Conservation (phyloP, 2,329 filamentous ascomycete species). For the Aureobasidium sp. region DNA sequence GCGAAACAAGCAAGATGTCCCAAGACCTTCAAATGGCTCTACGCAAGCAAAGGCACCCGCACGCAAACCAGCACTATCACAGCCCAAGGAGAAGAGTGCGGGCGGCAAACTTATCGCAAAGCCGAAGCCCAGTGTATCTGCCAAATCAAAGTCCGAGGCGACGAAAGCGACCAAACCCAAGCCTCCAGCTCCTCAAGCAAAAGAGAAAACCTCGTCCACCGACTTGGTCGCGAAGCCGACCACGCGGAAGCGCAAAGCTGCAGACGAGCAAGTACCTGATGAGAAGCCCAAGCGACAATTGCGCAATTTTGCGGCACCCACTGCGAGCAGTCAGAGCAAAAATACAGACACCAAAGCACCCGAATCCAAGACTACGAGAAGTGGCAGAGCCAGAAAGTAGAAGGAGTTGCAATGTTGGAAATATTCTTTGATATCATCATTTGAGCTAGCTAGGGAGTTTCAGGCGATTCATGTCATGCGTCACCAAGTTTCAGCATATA, state of each 20-base stretch:
- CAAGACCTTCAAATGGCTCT: background rate
- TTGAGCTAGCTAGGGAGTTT: background rate
- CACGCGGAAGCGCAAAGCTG: conserved; percentile 35
- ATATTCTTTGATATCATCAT: background rate
- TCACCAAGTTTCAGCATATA: conserved; percentile 16
- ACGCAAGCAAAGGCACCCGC: background rate
- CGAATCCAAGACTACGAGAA: conserved; percentile 15
- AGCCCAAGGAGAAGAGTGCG: background rate
- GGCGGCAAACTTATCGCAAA: background rate
- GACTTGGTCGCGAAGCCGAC: background rate
- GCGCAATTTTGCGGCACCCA: conserved; percentile 38
- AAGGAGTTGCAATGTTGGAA: background rate
- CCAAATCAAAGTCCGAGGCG: background rate
- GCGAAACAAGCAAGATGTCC: background rate
- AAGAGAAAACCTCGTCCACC: background rate
- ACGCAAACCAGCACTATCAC: background rate
- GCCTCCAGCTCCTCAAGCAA: background rate
- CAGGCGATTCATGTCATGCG: background rate
- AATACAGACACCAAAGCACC: conserved; percentile 11
- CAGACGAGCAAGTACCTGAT: conserved; percentile 26
- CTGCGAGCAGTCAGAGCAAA: conserved; percentile 38
- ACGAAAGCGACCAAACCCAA: background rate
- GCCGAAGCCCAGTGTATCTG: background rate
- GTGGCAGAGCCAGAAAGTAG: conserved; percentile 16
- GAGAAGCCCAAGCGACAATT: conserved; percentile 35